Evolutionary conservation across 2,329 filamentous ascomycete species (phyloP).

Genomic region (Sarocladiaceae sp.): DNA sequence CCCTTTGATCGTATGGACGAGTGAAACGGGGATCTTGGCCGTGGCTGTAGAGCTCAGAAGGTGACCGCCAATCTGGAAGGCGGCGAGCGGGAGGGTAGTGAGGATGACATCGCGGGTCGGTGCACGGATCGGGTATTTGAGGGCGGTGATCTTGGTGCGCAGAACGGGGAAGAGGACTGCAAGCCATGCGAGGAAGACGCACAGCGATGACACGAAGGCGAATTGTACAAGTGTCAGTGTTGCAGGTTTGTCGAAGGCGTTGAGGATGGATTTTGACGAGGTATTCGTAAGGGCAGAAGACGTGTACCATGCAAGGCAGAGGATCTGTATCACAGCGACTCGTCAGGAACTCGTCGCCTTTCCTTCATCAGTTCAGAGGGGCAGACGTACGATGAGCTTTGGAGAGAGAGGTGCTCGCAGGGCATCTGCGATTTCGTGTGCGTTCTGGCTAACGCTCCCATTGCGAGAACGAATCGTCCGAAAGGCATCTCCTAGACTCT

Average conservation of each 20-base stretch:
- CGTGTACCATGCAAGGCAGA: constrained; percentile 89
- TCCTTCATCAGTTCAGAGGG: background rate
- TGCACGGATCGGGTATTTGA: constrained; percentile 75
- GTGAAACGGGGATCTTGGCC: constrained; percentile 87
- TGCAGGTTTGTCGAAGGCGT: constrained; percentile 81
- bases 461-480: constrained; percentile 73
- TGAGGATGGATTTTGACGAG: constrained; percentile 94
- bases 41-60: constrained; percentile 92
- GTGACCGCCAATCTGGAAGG: constrained; percentile 90
- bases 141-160: constrained; percentile 64
- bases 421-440: constrained; percentile 86
- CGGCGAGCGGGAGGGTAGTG: constrained; percentile 83
- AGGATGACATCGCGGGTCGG: constrained; percentile 76
- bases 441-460: constrained; percentile 85
- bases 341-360: constrained; percentile 13
- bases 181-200: constrained; percentile 70
- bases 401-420: constrained; percentile 85
- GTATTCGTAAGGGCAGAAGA: constrained; percentile 96
- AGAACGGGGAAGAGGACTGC: constrained; percentile 66
- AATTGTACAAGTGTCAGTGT: constrained; percentile 93
- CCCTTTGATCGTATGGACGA: constrained; percentile 98
- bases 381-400: constrained; percentile 65
- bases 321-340: constrained; percentile 54
- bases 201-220: constrained; percentile 83
- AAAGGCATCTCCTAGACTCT: constrained; percentile 86